Conservation (phyloP, 768 basidiomycete species). For the Gloeophyllum trabeum region DNA sequence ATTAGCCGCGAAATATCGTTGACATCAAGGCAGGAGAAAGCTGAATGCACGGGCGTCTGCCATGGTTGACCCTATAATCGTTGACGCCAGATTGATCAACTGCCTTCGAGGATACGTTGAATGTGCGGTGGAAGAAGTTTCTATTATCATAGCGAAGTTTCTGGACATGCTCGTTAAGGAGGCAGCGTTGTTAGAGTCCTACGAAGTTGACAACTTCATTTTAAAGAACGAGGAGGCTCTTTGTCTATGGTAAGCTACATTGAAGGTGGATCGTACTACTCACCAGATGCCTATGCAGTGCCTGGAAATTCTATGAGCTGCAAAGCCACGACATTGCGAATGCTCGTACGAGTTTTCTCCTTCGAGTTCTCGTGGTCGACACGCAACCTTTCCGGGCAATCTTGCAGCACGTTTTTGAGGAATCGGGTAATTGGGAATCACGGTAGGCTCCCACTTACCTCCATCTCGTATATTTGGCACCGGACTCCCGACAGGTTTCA, state of each 20-base stretch:
- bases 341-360: conserved; percentile 42
- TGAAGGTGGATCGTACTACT: background rate
- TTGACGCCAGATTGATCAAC: conserved; percentile 46
- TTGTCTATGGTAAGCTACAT: conserved; percentile 39
- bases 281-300: conserved; percentile 23
- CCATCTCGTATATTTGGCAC: background rate
- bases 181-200: conserved; percentile 46
- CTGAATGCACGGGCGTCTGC: conserved; percentile 26
- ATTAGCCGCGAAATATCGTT: background rate
- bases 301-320: conserved; percentile 61
- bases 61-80: conserved; percentile 45
- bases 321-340: conserved; percentile 41
- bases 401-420: conserved; percentile 27
- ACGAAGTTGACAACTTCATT: conserved; percentile 68
- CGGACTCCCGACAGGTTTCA: conserved; percentile 27
- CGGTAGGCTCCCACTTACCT: conserved; percentile 28
- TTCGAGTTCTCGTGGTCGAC: conserved; percentile 53
- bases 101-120: conserved; percentile 40
- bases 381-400: conserved; percentile 47
- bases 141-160: conserved; percentile 49
- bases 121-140: conserved; percentile 35
- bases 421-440: conserved; percentile 30
- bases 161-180: conserved; percentile 47
- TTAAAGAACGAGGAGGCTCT: conserved; percentile 48
- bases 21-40: conserved; percentile 30